Evolutionary conservation across 163 green algal species (phyloP).

Genomic region (Scenedesmus sp.): DNA sequence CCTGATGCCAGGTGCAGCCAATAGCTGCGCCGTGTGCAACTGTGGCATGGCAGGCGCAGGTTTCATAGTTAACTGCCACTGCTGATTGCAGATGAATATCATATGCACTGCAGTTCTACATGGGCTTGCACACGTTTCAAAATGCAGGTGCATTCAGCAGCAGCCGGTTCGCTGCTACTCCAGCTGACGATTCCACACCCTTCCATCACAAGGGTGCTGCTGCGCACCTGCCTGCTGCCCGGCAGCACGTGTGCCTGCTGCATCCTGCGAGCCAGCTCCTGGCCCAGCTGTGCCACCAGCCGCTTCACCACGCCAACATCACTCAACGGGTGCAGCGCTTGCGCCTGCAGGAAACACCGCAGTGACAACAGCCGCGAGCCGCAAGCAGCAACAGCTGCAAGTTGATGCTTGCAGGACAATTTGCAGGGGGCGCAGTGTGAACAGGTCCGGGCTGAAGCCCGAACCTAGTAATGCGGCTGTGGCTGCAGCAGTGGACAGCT

Average conservation of each 20-base stretch:
- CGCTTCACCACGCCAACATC: neutral
- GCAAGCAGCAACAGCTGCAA: neutral
- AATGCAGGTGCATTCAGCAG: no score
- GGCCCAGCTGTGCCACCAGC: neutral
- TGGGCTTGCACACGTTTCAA: no score
- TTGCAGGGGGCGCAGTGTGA: neutral
- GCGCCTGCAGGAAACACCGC: neutral
- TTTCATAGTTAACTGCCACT: neutral
- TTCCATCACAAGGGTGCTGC: no score
- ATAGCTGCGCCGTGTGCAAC: neutral
- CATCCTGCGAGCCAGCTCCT: conserved; percentile 15
- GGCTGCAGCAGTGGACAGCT: no score
- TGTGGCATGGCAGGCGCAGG: neutral
- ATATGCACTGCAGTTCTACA: neutral
- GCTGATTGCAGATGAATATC: neutral
- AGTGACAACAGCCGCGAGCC: neutral
- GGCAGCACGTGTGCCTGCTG: neutral
- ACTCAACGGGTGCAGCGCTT: conserved; percentile 33
- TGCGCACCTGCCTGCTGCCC: conserved; percentile 20
- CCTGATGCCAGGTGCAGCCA: neutral
- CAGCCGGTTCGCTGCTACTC: no score
- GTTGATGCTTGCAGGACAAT: neutral
- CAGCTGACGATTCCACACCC: no score
- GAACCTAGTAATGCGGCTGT: no score
- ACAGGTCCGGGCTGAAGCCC: no score